Evolutionary conservation across 2,329 filamentous ascomycete species (phyloP).

Genomic region (Penicillium italicum): DNA sequence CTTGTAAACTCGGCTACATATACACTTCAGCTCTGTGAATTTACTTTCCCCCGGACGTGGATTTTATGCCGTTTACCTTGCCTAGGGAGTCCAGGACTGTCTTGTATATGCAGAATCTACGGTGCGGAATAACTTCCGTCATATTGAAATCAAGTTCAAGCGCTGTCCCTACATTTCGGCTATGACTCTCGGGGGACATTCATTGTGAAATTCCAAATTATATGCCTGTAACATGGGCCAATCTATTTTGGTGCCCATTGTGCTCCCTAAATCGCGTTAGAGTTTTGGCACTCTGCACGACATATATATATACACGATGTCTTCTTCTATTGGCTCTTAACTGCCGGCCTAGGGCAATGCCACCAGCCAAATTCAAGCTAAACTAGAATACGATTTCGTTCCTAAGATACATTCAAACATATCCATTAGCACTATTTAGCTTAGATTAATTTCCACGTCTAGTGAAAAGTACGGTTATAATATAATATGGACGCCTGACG

Average conservation of each 20-base stretch:
- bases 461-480: not conserved
- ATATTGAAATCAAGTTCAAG: not conserved
- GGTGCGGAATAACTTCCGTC: conserved; percentile 4
- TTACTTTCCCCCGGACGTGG: not conserved
- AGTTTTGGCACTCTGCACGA: not conserved
- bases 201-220: not conserved
- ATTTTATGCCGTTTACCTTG: not conserved
- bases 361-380: too few relatives aligned
- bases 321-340: not conserved
- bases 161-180: conserved; percentile 1
- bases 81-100: too few relatives aligned
- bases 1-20: not conserved
- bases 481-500: not conserved
- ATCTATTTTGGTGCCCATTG: too few relatives aligned
- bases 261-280: too few relatives aligned
- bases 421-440: not conserved
- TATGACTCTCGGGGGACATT: not conserved
- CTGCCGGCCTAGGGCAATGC: too few relatives aligned
- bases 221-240: not conserved
- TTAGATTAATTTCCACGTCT: not conserved
- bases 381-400: not conserved
- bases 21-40: not conserved
- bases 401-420: not conserved
- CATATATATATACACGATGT: not conserved
- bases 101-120: not conserved